Evolutionary conservation across 106 monocot genomes (phyloP), one percentile per base, ranked within the genome.

Genomic region (Dendrobium catenatum): DNA sequence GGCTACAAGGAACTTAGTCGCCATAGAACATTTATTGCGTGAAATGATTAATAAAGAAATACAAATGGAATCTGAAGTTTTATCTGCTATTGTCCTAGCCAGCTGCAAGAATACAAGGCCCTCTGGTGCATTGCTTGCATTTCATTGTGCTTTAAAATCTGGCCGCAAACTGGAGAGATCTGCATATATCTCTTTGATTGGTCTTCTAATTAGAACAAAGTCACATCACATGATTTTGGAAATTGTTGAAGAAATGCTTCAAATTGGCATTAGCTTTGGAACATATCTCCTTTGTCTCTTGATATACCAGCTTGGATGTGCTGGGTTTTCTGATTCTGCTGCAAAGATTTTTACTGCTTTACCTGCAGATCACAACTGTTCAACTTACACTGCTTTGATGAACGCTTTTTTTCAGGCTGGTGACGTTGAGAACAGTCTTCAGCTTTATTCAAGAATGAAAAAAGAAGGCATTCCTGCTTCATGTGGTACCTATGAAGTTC

Each of bases 321-420:
- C 87, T 73, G 86, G 89, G 11, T 76, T 89, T 82, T 31, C 84
- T 78, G 26, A 83, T 83, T 20, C 33, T 82, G 86, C 91, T 79
- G 75, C 44, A 72, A 86, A 81, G 77, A 76, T 95, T 55, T 90
- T 91, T 82, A 37, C 79, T 81, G 85, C 83, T 77, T 84, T 84
- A 31, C 76, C 84, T 17, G 42, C 15, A 51, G 85, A 91, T 9
- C 88, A 89, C 33, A 93, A 88, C 33, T 73, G 80, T 75, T 83
- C 82, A 41, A 91, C 93, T 46, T 93, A 79, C 80, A 95, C 93
- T 74, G 88, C 91, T 46, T 77, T 95, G 58, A 91, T 93, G 19
- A 29, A 85, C 87, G 87, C 88, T 78, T 83, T 82, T 86, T 86
- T 95, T 87, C 82, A 82, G 81, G 83, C 82, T 68, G 73, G 59